Evolutionary conservation across 2,329 filamentous ascomycete species (phyloP), one percentile per base, ranked within the genome.

Genomic region (Penicillium sp.): DNA sequence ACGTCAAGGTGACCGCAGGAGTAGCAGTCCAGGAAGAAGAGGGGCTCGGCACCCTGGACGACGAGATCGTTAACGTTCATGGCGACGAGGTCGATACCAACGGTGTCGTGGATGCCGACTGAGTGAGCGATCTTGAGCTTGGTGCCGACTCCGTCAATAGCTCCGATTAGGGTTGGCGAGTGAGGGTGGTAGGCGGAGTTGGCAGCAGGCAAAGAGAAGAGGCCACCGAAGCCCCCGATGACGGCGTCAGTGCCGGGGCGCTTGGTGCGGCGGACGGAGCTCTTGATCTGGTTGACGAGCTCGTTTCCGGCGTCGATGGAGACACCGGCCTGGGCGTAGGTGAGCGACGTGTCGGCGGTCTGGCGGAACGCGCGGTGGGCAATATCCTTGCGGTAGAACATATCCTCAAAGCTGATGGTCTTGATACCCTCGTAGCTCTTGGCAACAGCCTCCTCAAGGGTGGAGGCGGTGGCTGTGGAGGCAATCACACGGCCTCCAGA

Each of bases 51-150:
- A 53, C 94, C 94, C 78, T 97, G 92, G 9, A 97, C 94, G 50
- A 99, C 88, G 0, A 99, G 82, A 70, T 99, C 94, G 74, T 99
- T 99, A 71, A 97, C 94, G 74, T 97, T 97, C 93, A 97, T 97
- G 64, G 94, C 94, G 4, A 99, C 94, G 35, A 99, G 84, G 72
- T 99, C 94, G 66, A 99, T 92, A 58, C 94, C 94, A 11, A 99
- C 93, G 3, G 92, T 96, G 74, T 93, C 87, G 76, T 97, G 94
- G 77, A 95, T 91, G 66, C 86, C 83, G 79, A 95, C 89, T 13
- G 86, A 85, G 72, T 97, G 93, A 0, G 94, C 94, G 68, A 99
- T 90, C 82, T 95, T 95, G 66, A 97, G 87, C 79, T 97, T 97
- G 47, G 93, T 97, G 57, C 93, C 94, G 37, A 97, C 92, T 50